These are phyloP conservation scores for Botrytis tulipae DNA, from an alignment of 2,329 filamentous ascomycete genomes.

Conservation along the genomic window DNA sequence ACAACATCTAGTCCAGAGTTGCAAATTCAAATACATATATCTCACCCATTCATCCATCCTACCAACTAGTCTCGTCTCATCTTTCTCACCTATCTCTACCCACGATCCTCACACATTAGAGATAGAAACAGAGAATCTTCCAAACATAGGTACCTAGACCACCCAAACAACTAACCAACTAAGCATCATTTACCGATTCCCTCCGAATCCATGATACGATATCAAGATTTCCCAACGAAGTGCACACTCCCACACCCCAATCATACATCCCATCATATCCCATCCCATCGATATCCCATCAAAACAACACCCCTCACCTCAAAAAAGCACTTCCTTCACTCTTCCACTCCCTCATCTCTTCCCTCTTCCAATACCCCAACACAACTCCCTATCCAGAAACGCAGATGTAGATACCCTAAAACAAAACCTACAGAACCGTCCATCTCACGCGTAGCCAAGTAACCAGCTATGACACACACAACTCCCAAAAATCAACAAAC, in stretches of 20 bases:
- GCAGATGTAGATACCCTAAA: no score
- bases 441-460: rapidly evolving
- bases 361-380: no score
- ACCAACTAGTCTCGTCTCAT: not conserved
- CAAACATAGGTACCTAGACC: not conserved
- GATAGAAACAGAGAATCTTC: not conserved
- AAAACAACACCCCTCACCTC: not conserved
- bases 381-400: not conserved
- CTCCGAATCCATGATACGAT: not conserved
- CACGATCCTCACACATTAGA: not conserved
- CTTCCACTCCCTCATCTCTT: no score
- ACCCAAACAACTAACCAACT: not conserved
- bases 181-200: not conserved
- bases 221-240: not conserved
- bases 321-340: not conserved
- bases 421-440: no score
- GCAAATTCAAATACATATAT: not conserved
- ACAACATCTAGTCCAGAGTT: no score
- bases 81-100: not conserved
- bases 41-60: not conserved
- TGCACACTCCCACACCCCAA: not conserved
- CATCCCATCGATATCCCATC: not conserved
- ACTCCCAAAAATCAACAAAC: no score
- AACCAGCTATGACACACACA: not conserved
- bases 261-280: no score